Evolutionary conservation across 768 basidiomycete species (phyloP).

Genomic region (Lactarius vividus): DNA sequence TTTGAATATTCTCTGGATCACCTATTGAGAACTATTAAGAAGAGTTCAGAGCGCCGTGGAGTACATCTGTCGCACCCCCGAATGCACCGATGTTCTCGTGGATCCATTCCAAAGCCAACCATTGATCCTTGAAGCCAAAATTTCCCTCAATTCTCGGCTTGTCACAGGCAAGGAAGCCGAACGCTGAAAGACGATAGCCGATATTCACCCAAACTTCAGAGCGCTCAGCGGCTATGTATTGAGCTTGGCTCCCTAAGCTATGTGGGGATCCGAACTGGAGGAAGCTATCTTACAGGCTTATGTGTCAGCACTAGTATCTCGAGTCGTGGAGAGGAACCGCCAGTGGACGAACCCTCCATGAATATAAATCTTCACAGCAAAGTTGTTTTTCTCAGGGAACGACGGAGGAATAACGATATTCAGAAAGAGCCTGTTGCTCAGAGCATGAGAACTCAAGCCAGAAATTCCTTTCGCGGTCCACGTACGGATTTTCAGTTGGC

Average conservation of each 20-base stretch:
- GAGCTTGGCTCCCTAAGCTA: slow-evolving; percentile 55
- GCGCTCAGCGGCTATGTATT: slow-evolving; percentile 61
- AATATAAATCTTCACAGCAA: slow-evolving; percentile 72
- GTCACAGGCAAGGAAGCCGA: slow-evolving; percentile 72
- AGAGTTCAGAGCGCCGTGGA: background rate
- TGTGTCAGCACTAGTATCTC: background rate
- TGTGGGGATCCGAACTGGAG: slow-evolving; percentile 80
- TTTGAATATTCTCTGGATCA: slow-evolving; percentile 55
- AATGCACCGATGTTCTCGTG: slow-evolving; percentile 63
- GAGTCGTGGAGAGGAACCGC: background rate
- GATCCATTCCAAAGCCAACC: slow-evolving; percentile 74
- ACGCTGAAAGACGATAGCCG: slow-evolving; percentile 72
- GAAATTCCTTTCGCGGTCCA: background rate
- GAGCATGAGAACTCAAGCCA: background rate
- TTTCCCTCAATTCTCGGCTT: slow-evolving; percentile 63
- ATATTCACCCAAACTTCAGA: slow-evolving; percentile 75
- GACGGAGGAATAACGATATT: slow-evolving; percentile 64
- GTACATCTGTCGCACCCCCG: slow-evolving; percentile 49
- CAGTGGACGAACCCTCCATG: slow-evolving; percentile 60
- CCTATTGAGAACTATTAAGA: slow-evolving; percentile 39
- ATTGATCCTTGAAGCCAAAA: slow-evolving; percentile 84
- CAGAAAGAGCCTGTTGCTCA: slow-evolving; percentile 50
- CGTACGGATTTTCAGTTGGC: slow-evolving; percentile 70
- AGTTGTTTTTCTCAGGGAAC: slow-evolving; percentile 40
- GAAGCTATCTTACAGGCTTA: slow-evolving; percentile 44